Base-by-base conservation (phyloP, 1,139 yeast genomes). In the Pichia cactophila region DNA sequence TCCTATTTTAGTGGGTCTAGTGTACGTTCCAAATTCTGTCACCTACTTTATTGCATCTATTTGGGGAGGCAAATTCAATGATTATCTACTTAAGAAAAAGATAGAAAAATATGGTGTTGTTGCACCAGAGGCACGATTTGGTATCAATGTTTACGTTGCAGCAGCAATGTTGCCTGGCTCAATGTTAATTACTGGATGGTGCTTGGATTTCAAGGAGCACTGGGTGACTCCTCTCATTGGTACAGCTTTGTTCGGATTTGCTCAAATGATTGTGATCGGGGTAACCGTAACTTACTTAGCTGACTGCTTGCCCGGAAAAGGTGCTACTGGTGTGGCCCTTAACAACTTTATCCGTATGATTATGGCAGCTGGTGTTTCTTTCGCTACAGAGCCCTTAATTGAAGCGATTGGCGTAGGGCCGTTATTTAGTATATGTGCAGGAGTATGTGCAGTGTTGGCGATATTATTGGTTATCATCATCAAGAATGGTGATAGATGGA, bases 311-410 rank as follows among this genome's bases (percentile, higher is more conserved):
- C 96, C 96, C 0, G 95, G 95, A 0, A 75, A 83, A 58, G 95
- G 96, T 39, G 90, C 95, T 5, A 85, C 95, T 0, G 96, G 95
- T 1, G 87, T 87, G 42, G 95, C 96, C 0, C 65, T 88, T 50
- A 87, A 86, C 60, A 88, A 87, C 60, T 73, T 88, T 53, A 71
- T 83, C 39, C 73, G 96, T 59, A 86, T 81, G 72, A 69, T 80
- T 1, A 69, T 86, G 54, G 95, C 95, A 0, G 87, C 95, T 0
- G 70, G 75, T 4, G 90, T 87, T 7, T 81, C 90, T 0, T 88
- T 88, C 63, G 72, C 82, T 14, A 80, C 84, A 1, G 89, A 83
- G 44, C 95, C 95, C 0, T 69, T 81, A 57, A 64, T 80, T 45
- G 60, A 62, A 33, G 81, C 81, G 3, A 70, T 88, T 61, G 89